Percentiles rank a stretch among this genome's conserved stretches.
Evolutionary conservation across 202 grass and related monocot species (phyloP).

Genomic region (Schoenoplectus tabernaemontani): DNA sequence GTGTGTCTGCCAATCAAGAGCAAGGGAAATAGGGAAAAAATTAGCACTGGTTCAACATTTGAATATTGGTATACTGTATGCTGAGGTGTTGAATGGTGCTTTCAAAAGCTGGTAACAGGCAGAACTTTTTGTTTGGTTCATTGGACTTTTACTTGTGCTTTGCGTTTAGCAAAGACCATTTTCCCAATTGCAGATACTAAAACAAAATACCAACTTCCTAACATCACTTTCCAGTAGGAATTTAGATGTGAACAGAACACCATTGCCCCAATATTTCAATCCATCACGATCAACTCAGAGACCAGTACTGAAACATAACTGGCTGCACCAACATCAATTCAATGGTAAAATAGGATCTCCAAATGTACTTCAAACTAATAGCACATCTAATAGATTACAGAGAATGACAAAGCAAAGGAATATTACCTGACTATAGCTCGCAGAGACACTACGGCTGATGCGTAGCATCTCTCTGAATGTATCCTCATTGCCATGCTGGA

Average conservation of each 20-base stretch:
- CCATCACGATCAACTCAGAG: neutral
- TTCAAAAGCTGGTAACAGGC: neutral
- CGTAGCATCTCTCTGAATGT: conserved; percentile 97
- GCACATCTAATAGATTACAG: neutral
- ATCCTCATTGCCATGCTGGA: conserved; percentile 90
- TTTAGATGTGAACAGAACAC: neutral
- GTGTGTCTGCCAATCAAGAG: conserved; percentile 58
- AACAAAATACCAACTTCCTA: neutral
- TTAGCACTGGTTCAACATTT: conserved; percentile 12
- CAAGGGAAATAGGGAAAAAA: conserved; percentile 1
- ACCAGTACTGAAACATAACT: neutral
- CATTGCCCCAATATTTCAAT: neutral
- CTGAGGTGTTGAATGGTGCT: neutral
- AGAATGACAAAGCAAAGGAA: no score
- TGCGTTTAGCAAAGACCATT: neutral
- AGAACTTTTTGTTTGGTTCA: neutral
- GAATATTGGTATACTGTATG: neutral
- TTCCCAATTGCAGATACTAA: neutral
- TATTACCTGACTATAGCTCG: conserved; percentile 89
- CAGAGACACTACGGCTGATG: conserved; percentile 67
- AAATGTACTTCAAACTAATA: neutral
- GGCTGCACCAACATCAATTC: neutral
- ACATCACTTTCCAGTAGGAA: neutral
- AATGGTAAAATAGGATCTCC: neutral
- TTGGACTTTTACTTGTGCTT: neutral